Percentiles rank a stretch among this genome's conserved stretches.
These are phyloP conservation scores for Xylariaceae sp. DNA, from an alignment of 2,329 filamentous ascomycete genomes.

Conservation along the genomic window DNA sequence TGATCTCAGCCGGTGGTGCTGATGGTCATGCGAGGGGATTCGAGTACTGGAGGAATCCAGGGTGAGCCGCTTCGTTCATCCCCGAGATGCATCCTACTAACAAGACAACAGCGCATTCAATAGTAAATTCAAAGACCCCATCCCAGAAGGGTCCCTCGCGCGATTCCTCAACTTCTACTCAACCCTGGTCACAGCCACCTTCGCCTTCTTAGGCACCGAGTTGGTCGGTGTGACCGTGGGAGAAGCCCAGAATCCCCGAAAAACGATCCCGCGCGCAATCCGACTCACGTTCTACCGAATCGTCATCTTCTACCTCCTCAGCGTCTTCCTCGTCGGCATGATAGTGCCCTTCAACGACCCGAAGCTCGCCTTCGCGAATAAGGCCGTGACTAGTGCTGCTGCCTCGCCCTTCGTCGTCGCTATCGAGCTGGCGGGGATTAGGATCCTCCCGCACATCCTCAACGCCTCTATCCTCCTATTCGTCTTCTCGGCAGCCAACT, in stretches of 20 bases:
- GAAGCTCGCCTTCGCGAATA: slow-evolving; percentile 55
- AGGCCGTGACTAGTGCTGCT: slow-evolving; percentile 46
- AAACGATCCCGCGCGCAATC: slow-evolving; percentile 71
- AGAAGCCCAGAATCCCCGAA: slow-evolving; percentile 73
- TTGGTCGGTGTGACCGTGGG: slow-evolving; percentile 73
- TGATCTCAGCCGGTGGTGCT: slow-evolving; percentile 61
- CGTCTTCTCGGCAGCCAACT: slow-evolving; percentile 72
- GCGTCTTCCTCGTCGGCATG: slow-evolving; percentile 70
- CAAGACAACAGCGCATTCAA: slow-evolving; percentile 39
- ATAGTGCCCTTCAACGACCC: slow-evolving; percentile 65
- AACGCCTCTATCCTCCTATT: slow-evolving; percentile 72
- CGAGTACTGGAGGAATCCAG: slow-evolving; percentile 60
- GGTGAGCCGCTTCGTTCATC: slow-evolving; percentile 33
- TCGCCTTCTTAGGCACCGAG: slow-evolving; percentile 73
- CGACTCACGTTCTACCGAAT: slow-evolving; percentile 79
- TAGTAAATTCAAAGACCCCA: slow-evolving; percentile 46
- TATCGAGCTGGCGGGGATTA: slow-evolving; percentile 59
- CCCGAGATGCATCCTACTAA: neutral
- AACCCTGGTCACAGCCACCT: slow-evolving; percentile 69
- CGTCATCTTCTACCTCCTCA: slow-evolving; percentile 71
- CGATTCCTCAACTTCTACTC: slow-evolving; percentile 62
- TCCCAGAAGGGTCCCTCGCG: slow-evolving; percentile 41
- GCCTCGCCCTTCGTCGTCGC: slow-evolving; percentile 74
- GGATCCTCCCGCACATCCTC: slow-evolving; percentile 58
- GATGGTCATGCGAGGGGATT: slow-evolving; percentile 59